Conservation (phyloP, 139 green algal genomes). For the Nannochloris sp. region DNA sequence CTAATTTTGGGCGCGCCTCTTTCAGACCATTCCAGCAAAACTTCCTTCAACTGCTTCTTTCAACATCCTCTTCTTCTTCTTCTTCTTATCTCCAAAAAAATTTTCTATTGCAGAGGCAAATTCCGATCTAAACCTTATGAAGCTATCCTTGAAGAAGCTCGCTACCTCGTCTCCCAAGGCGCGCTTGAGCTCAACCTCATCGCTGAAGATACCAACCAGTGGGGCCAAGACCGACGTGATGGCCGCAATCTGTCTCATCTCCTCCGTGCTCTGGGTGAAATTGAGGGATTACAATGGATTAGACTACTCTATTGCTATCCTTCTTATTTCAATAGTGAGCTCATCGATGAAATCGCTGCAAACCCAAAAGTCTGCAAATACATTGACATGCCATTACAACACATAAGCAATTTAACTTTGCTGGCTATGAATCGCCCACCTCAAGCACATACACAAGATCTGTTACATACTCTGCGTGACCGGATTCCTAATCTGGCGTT, state of each 20-base stretch:
- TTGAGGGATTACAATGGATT: slow-evolving; percentile 76
- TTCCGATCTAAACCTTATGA: slow-evolving; percentile 79
- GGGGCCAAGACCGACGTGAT: slow-evolving; percentile 64
- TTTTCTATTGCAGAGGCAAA: slow-evolving; percentile 53
- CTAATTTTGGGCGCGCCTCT: too few relatives aligned
- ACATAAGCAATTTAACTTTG: slow-evolving; percentile 79
- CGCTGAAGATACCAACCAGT: slow-evolving; percentile 82
- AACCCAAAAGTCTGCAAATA: slow-evolving; percentile 90
- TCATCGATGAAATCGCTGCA: slow-evolving; percentile 80
- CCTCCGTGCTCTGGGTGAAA: slow-evolving; percentile 56
- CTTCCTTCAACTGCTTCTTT: too few relatives aligned
- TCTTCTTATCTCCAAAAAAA: slow-evolving; percentile 21
- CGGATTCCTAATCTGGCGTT: slow-evolving; percentile 73
- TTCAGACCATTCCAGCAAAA: too few relatives aligned
- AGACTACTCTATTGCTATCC: slow-evolving; percentile 85
- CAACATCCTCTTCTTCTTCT: neutral
- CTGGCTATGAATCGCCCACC: slow-evolving; percentile 83
- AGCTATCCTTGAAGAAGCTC: slow-evolving; percentile 63
- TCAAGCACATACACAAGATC: slow-evolving; percentile 43
- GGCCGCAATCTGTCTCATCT: slow-evolving; percentile 65
- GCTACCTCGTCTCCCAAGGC: slow-evolving; percentile 52
- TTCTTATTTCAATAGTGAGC: slow-evolving; percentile 62
- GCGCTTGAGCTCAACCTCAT: slow-evolving; percentile 85
- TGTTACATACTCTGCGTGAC: slow-evolving; percentile 68
- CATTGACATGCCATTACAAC: slow-evolving; percentile 93